These are phyloP conservation scores for Penstemon eatonii DNA, from an alignment of 257 asterid species.

Conservation along the genomic window DNA sequence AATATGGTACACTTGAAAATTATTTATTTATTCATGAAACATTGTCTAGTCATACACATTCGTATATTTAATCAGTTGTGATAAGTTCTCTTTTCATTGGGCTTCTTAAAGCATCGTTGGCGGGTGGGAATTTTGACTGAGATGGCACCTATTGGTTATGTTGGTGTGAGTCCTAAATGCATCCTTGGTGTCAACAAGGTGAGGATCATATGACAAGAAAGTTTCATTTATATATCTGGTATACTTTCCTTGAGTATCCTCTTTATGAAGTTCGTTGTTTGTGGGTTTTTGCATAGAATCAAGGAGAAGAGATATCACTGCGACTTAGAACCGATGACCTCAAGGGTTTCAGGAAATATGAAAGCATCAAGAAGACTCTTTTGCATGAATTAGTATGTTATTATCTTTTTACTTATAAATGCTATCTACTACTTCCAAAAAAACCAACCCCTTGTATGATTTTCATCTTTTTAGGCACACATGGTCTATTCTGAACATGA, in stretches of 20 bases:
- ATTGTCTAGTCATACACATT: constrained; percentile 18
- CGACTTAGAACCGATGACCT: constrained; percentile 96
- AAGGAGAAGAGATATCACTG: constrained; percentile 92
- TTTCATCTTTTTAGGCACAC: constrained; percentile 65
- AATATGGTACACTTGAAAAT: constrained; percentile 59
- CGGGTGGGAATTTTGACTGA: constrained; percentile 87
- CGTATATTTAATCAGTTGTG: constrained; percentile 21
- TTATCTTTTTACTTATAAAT: not conserved
- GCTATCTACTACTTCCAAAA: not conserved
- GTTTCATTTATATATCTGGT: not conserved
- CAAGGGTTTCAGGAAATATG: constrained; percentile 90
- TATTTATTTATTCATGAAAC: constrained; percentile 18
- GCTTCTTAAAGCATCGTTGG: constrained; percentile 79
- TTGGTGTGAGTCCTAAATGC: constrained; percentile 86
- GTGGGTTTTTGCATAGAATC: constrained; percentile 53
- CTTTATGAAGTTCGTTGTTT: constrained; percentile 30
- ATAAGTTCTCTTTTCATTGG: constrained; percentile 33
- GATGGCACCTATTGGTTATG: constrained; percentile 97
- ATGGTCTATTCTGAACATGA: constrained; percentile 92
- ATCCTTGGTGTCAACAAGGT: constrained; percentile 95
- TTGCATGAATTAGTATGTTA: constrained; percentile 78
- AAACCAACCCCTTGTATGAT: constrained; percentile 10
- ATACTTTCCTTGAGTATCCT: not conserved
- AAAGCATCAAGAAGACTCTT: constrained; percentile 83
- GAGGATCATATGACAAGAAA: constrained; percentile 22